These are phyloP conservation scores for Carex littledalei DNA, from an alignment of 176 grass and related monocot genomes.

Conservation along the genomic window DNA sequence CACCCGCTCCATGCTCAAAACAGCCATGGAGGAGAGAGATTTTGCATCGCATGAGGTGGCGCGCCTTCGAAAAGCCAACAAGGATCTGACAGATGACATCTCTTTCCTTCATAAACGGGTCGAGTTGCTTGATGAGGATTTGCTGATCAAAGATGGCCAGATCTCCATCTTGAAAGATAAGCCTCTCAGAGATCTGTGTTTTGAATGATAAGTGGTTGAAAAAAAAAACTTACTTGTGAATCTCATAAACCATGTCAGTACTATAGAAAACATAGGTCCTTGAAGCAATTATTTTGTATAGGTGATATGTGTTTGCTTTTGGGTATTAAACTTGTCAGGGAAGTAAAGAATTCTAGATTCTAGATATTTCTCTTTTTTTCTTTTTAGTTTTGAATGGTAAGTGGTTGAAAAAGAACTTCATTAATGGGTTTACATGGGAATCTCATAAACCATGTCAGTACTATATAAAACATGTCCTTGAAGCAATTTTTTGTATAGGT, in stretches of 20 bases:
- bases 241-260: constrained; percentile 8
- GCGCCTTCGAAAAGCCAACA: constrained; percentile 33
- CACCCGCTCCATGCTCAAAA: constrained; percentile 58
- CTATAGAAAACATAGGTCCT: background rate
- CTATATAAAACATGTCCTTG: background rate
- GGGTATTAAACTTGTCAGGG: background rate
- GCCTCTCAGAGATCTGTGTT: constrained; percentile 30
- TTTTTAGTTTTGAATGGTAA: background rate
- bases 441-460: background rate
- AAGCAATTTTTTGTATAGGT: background rate
- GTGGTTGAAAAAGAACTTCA: background rate
- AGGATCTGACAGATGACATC: constrained; percentile 37
- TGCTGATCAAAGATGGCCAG: constrained; percentile 77
- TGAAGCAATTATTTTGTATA: constrained; percentile 5
- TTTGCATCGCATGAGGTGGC: constrained; percentile 54
- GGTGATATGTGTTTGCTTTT: background rate
- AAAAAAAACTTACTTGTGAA: background rate
- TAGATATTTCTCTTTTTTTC: constrained; percentile 5
- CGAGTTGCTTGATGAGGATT: constrained; percentile 68
- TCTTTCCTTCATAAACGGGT: constrained; percentile 49
- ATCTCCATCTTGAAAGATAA: constrained; percentile 76
- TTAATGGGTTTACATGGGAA: background rate
- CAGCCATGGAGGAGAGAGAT: constrained; percentile 60
- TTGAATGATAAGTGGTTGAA: background rate
- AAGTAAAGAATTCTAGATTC: constrained; percentile 9